Percentiles rank a stretch among this genome's conserved stretches.
Conservation (phyloP, 2,329 filamentous ascomycete species). For the Neospermospora avenae region DNA sequence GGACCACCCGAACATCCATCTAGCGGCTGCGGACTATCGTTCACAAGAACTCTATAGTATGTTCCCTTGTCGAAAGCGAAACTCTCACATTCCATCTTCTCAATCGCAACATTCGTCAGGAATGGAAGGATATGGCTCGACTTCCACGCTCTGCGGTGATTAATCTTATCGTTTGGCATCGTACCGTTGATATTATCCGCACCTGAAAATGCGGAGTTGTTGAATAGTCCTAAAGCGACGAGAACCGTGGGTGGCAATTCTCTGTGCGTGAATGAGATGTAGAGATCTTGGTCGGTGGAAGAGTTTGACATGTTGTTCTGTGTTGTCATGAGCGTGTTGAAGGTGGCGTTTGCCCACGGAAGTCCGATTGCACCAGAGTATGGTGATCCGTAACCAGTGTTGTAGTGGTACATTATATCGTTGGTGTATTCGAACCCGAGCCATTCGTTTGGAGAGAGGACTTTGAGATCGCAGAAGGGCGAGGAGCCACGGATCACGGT, state of each 20-base stretch:
- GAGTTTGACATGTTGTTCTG: constrained; percentile 35
- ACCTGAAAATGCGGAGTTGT: constrained; percentile 48
- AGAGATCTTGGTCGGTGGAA: constrained; percentile 44
- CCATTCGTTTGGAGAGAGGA: constrained; percentile 47
- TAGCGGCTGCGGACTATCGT: constrained; percentile 47
- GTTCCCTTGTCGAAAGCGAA: constrained; percentile 43
- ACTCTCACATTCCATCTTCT: constrained; percentile 50
- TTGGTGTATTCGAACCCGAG: constrained; percentile 49
- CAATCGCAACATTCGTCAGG: constrained; percentile 50
- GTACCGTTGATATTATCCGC: constrained; percentile 46
- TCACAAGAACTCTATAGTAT: constrained; percentile 50
- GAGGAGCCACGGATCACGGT: constrained; percentile 47
- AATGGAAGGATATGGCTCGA: constrained; percentile 52
- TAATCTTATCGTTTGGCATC: constrained; percentile 47
- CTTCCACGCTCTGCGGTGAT: constrained; percentile 48
- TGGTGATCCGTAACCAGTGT: constrained; percentile 49
- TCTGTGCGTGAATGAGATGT: constrained; percentile 53
- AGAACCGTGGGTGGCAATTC: constrained; percentile 51
- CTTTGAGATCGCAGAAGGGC: constrained; percentile 43
- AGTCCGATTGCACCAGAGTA: constrained; percentile 46
- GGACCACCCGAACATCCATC: constrained; percentile 48
- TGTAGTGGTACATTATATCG: constrained; percentile 48
- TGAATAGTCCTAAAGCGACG: constrained; percentile 52
- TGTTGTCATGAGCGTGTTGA: constrained; percentile 36
- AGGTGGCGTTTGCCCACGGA: constrained; percentile 51